phyloP scores from a whole-genome alignment of 257 asterid species.

The Ballota nigra region DNA sequence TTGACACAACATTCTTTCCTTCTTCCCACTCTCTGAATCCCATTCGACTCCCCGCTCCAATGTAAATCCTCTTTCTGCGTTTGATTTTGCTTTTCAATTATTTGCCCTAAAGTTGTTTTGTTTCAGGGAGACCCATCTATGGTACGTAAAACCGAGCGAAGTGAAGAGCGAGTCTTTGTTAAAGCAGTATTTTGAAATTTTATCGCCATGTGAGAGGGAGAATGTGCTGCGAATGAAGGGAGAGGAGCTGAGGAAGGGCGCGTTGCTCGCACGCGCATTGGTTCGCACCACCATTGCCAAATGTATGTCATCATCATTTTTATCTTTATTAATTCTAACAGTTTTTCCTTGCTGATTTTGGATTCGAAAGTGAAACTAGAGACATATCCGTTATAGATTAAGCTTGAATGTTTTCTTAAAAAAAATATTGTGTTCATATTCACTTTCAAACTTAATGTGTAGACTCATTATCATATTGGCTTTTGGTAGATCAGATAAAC shows the following conservation, averaged over 20 bases:
- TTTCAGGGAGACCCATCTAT: conserved; percentile 77
- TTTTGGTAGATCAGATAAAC: conserved; percentile 77
- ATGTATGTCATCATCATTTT: conserved; percentile 46
- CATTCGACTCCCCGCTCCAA: conserved; percentile 54
- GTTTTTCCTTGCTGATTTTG: neutral
- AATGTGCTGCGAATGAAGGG: conserved; percentile 45
- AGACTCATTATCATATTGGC: conserved; percentile 24
- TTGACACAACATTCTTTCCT: conserved; percentile 30
- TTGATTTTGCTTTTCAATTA: neutral
- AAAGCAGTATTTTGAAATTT: conserved; percentile 54
- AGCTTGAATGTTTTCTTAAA: neutral
- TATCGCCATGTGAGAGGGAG: conserved; percentile 74
- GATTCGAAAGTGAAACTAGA: neutral
- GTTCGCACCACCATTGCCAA: conserved; percentile 84
- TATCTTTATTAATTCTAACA: neutral
- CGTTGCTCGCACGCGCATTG: conserved; percentile 70
- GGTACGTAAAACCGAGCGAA: conserved; percentile 75
- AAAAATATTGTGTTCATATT: neutral
- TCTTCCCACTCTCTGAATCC: conserved; percentile 43
- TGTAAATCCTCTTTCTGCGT: conserved; percentile 36
- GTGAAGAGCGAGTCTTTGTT: conserved; percentile 58
- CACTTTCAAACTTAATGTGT: neutral
- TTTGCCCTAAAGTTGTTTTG: neutral
- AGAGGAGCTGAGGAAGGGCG: conserved; percentile 63
- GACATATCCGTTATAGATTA: neutral